Evolutionary conservation across 179 eudicot species (phyloP), one percentile per base, ranked within the genome.

Genomic region (Actinidia polygama): DNA sequence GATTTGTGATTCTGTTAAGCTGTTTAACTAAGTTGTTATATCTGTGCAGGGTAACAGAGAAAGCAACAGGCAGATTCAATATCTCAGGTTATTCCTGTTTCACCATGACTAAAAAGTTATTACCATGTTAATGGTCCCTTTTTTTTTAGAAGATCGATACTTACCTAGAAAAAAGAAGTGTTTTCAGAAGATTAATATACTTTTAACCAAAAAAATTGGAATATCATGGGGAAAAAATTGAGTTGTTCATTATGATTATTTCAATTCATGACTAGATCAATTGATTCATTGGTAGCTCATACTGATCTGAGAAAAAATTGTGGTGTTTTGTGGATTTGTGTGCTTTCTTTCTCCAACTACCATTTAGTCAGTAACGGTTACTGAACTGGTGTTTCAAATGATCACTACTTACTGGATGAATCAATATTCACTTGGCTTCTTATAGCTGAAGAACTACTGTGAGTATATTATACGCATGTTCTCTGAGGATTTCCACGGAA

Each of bases 1-100:
- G 23, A 72, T 61, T 83, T 40, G 46, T 62, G 16, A 72, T 61
- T 83, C 24, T 23, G 36, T 57, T 80, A 16, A 61, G 63, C 47
- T 59, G n/a, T 62, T 76, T 80, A 67, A 73, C n/a, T 21, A 26
- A 74, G 55, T 30, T 49, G 44, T 68, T 77, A 18, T 36, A 81
- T 58, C 66, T 24, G n/a, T 90, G 81, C 88, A 92, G 92, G 84
- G 83, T 23, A 67, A 81, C 78, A 68, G 81, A 88, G 79, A 81
- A 84, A 79, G 57, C 71, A 75, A 79, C 74, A 75, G 80, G 61
- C 78, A 80, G 83, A 83, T 85, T 82, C 78, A 54, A 83, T 23
- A 57, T 51, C 74, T 79, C 85, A 89, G 91, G 93, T 92, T 77
- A 21, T 79, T 70, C 53, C 73, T 9, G 11, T 53, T 12, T 55